Conservation (phyloP, 2,329 filamentous ascomycete genomes). For the Aspergillus costaricaensis region DNA sequence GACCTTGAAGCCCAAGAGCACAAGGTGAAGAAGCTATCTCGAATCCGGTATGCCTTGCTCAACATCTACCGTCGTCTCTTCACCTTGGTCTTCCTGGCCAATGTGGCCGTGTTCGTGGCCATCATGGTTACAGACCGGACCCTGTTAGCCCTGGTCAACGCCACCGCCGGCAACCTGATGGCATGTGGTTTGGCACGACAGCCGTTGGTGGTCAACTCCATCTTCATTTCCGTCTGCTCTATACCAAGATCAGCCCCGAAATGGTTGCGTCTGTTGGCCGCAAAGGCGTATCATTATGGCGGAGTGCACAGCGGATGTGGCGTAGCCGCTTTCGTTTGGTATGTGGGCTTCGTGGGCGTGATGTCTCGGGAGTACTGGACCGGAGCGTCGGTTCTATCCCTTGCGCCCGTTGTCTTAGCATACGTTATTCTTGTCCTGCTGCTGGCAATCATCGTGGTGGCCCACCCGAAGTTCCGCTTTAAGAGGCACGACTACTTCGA, state of each 20-base stretch:
- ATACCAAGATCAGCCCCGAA: conserved; percentile 51
- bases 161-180: conserved; percentile 49
- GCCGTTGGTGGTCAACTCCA: conserved; percentile 55
- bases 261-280: conserved; percentile 47
- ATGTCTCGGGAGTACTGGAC: conserved; percentile 37
- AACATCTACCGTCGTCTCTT: conserved; percentile 48
- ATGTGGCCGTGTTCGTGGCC: conserved; percentile 40
- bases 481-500: conserved; percentile 70
- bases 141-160: conserved; percentile 44
- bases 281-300: conserved; percentile 58
- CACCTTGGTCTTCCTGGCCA: conserved; percentile 43
- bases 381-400: conserved; percentile 25
- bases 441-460: conserved; percentile 60
- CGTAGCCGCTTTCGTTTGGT: conserved; percentile 53
- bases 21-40: conserved; percentile 28
- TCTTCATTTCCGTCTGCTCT: conserved; percentile 50
- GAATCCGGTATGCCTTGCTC: conserved; percentile 40
- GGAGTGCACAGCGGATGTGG: conserved; percentile 57
- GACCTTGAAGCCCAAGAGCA: conserved; percentile 35
- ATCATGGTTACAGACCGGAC: conserved; percentile 39
- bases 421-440: conserved; percentile 62
- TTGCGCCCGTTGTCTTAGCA: conserved; percentile 54
- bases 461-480: conserved; percentile 65
- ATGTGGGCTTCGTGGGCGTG: conserved; percentile 39
- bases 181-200: conserved; percentile 53